Base-by-base conservation (phyloP, 139 green algal genomes). In the Coccomyxa sp. region DNA sequence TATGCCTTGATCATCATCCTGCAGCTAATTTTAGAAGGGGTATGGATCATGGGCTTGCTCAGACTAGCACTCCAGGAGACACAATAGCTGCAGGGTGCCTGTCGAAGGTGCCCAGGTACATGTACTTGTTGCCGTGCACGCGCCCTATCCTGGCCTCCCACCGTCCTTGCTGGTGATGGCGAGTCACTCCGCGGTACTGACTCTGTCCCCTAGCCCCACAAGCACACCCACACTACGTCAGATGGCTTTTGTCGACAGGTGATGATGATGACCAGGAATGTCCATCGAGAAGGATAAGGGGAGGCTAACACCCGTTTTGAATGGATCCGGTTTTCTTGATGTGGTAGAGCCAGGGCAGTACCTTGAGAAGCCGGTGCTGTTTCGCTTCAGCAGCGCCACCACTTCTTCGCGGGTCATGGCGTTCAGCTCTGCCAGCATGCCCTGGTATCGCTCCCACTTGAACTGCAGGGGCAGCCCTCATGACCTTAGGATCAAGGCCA, bases 131-230 rank as follows among this genome's bases (percentile, higher is more conserved):
- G 71, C 86, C 87, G 27, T 84, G 32, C 32, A 96, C 81, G 14
- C 87, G 88, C 13, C 95, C 94, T 58, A 99, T 96, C 17, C 83
- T 32, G 30, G 82, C 82, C 86, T 99, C 96, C 94, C 95, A 98
- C 32, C 87, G 91, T 58, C 87, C 85, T 12, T 89, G 80, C 79
- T 93, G 81, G 83, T 95, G 89, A 87, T 98, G 94, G 31, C 82
- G 80, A 0, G 94, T 97, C 11, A 98, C 95, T 21, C 95, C 95
- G 0, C 95, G 88, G 88, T 90, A 97, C 63, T 85, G 85, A 16
- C 84, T 93, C 14, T 84, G 28, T 68, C 91, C 86, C 83, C 94
- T 89, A 63, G 57, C 87, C 84, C 27, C 71, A 77, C 23, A 25
- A 77, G 71, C 71, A 51, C 38, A 51, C 38, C 38, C 38, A 51